Evolutionary conservation across 2,329 filamentous ascomycete species (phyloP).

Genomic region (Exophiala aquamarina): DNA sequence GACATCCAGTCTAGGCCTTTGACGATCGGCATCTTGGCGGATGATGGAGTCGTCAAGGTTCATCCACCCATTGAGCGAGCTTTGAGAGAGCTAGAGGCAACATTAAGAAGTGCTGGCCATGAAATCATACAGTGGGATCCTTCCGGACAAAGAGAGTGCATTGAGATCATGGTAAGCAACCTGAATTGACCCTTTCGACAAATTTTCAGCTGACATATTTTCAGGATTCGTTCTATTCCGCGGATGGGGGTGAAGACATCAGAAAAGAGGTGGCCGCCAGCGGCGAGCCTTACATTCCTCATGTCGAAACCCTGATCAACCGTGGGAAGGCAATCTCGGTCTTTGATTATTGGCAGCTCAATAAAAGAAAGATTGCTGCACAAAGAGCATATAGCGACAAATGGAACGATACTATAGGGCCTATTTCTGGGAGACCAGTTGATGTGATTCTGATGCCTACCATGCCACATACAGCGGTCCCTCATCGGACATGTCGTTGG

Average conservation of each 20-base stretch:
- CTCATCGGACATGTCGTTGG: slow-evolving; percentile 32
- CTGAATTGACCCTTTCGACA: slow-evolving; percentile 32
- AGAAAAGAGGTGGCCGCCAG: slow-evolving; percentile 52
- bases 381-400: slow-evolving; percentile 60
- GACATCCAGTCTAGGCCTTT: slow-evolving; percentile 45
- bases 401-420: slow-evolving; percentile 52
- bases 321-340: slow-evolving; percentile 57
- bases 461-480: slow-evolving; percentile 54
- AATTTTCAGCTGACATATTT: neutral
- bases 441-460: slow-evolving; percentile 60
- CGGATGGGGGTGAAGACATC: slow-evolving; percentile 65
- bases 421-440: slow-evolving; percentile 45
- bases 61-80: slow-evolving; percentile 26
- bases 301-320: slow-evolving; percentile 59
- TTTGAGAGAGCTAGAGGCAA: slow-evolving; percentile 21
- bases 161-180: slow-evolving; percentile 42
- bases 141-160: slow-evolving; percentile 18
- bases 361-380: slow-evolving; percentile 54
- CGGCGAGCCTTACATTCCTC: slow-evolving; percentile 61
- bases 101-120: slow-evolving; percentile 51
- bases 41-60: slow-evolving; percentile 26
- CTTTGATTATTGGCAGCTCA: slow-evolving; percentile 68
- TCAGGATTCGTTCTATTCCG: slow-evolving; percentile 61
- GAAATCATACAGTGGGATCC: slow-evolving; percentile 40
- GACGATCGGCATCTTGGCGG: slow-evolving; percentile 22